Base-by-base conservation (phyloP, 495 filamentous ascomycete species). In the Podospora didyma region DNA sequence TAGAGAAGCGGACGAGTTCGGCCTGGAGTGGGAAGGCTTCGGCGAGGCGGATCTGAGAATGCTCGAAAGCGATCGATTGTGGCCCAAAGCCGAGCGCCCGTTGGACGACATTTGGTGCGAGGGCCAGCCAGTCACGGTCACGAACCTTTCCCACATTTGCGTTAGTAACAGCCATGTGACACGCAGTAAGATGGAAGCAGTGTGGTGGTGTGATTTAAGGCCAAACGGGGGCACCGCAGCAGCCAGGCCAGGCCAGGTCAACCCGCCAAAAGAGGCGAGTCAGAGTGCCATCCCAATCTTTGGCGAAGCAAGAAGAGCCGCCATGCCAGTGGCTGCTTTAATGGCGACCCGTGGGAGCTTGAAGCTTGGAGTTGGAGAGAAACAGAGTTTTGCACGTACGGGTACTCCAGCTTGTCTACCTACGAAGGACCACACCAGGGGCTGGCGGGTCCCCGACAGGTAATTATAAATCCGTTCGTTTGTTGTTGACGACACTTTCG, bases 101-200 rank as follows among this genome's bases (percentile, higher is more conserved):
- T 61, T 69, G 46, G 66, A 41, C 19, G 62, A 51, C 26, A 60
- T 42, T 49, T 67, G 71, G 56, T 81, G 75, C 65, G 78, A 72
- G 54, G 76, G 73, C 78, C 78, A 80, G 54, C 75, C 72, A 54
- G 76, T 70, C 59, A 79, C 69, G 56, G 77, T 69, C 57, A 79
- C 70, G 60, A 80, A 73, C 57, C 79, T 82, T 67, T 60, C 20
- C 57, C 60, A 67, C 41, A 56, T 23, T 50, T n/a, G 49, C 59
- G 63, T 76, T 69, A 75, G 74, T 51, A 37, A 57, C 47, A 39
- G 62, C 58, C 66, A 67, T 65, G 59, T 61, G 60, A 63, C 44
- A 34, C 44, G n/a, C 7, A 2, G n/a, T 19, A 6, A n/a, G 17
- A 52, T 21, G 31, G 19, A n/a, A 5, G 16, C 16, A 11, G 20